Conservation (phyloP, 768 basidiomycete genomes). For the Podaxis rugospora region DNA sequence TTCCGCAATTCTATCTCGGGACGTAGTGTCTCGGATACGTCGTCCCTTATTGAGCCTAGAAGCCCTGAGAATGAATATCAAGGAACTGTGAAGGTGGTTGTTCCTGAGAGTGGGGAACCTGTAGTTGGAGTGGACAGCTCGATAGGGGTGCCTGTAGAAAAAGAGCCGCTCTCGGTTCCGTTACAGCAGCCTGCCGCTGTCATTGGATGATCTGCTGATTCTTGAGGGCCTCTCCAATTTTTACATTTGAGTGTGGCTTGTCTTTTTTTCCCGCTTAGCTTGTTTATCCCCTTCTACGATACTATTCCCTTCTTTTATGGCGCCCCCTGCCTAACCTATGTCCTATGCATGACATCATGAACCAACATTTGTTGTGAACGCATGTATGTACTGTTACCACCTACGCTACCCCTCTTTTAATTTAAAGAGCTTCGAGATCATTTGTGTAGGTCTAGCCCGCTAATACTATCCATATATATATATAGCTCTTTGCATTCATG, state of each 20-base stretch:
- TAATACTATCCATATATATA: neutral
- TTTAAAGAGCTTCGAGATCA: neutral
- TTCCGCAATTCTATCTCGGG: conserved; percentile 37
- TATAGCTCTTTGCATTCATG: neutral
- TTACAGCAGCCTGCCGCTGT: neutral
- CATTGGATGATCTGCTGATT: neutral
- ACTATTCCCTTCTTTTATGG: neutral
- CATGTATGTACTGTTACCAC: neutral
- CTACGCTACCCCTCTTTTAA: neutral
- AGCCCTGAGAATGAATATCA: conserved; percentile 44
- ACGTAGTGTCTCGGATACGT: conserved; percentile 50
- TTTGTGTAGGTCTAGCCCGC: neutral
- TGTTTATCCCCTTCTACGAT: neutral
- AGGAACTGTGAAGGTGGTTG: conserved; percentile 12
- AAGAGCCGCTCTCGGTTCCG: neutral
- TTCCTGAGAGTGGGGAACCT: neutral
- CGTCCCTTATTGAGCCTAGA: conserved; percentile 54
- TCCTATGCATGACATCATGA: neutral
- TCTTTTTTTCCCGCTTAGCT: neutral
- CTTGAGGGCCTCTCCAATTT: neutral
- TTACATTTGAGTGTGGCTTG: neutral
- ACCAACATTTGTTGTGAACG: neutral
- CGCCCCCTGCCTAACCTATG: neutral
- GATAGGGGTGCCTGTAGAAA: neutral
- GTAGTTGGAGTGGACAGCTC: neutral